Conservation (phyloP, 495 filamentous ascomycete species). For the Filosporella fistucella region DNA sequence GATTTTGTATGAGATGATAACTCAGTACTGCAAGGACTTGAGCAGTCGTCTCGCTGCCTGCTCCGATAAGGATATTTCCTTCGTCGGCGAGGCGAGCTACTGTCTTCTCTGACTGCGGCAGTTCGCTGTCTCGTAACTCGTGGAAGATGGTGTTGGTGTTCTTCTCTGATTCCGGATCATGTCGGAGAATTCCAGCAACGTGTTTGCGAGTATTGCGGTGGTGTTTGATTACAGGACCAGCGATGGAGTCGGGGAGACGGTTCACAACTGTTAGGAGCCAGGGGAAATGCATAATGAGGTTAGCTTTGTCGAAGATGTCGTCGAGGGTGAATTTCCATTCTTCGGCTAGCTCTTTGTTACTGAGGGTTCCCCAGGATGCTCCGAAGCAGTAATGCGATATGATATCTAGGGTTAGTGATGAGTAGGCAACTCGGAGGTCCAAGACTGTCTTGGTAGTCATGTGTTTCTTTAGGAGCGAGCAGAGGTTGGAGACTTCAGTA, state of each 20-base stretch:
- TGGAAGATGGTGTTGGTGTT: slow-evolving; percentile 7
- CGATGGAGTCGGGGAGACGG: neutral
- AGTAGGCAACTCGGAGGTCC: neutral
- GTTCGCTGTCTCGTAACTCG: neutral
- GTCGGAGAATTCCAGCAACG: neutral
- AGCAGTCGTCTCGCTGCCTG: slow-evolving; percentile 26
- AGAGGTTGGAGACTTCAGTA: slow-evolving; percentile 26
- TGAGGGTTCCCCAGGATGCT: neutral
- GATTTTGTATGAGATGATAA: slow-evolving; percentile 28
- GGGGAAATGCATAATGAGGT: neutral
- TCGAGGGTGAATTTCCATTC: neutral
- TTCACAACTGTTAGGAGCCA: slow-evolving; percentile 3
- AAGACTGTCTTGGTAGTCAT: slow-evolving; percentile 1
- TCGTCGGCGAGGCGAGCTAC: slow-evolving; percentile 14
- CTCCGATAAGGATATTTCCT: slow-evolving; percentile 26
- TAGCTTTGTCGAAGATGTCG: neutral
- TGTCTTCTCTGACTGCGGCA: slow-evolving; percentile 12
- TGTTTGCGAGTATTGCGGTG: neutral
- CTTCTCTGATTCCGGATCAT: neutral
- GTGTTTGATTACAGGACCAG: neutral
- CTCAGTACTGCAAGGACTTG: slow-evolving; percentile 24
- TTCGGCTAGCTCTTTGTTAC: neutral
- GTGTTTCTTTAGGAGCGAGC: neutral
- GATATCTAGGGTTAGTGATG: slow-evolving; percentile 5
- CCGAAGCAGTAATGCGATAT: slow-evolving; percentile 5